A percentile compares a stretch with the other conserved stretches of the same genome.
These are phyloP conservation scores for Fusarium euwallaceae DNA, from an alignment of 2,329 filamentous ascomycete species.

Conservation along the genomic window DNA sequence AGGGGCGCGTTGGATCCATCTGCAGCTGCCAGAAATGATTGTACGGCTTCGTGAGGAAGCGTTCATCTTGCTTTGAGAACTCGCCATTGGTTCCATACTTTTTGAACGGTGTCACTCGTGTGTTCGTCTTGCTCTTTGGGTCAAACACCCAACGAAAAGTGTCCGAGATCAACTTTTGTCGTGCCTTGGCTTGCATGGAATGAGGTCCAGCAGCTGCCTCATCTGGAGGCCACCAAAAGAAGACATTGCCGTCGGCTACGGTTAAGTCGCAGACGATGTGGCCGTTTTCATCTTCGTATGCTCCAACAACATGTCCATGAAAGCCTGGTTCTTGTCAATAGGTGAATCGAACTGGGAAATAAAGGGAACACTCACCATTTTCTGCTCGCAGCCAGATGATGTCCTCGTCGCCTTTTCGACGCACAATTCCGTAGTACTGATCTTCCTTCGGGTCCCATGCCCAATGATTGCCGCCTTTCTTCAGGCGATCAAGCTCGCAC, in stretches of 20 bases:
- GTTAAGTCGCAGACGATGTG: conserved; percentile 26
- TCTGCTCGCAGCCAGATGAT: conserved; percentile 20
- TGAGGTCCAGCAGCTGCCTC: conserved; percentile 3
- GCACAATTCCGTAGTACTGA: conserved; percentile 14
- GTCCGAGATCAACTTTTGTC: conserved; percentile 13
- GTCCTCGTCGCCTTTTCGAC: conserved; percentile 13
- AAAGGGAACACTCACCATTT: conserved; percentile 3
- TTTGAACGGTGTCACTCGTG: conserved; percentile 1
- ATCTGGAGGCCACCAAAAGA: conserved; percentile 22
- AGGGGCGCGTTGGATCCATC: conserved; percentile 1
- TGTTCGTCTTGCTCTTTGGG: background rate
- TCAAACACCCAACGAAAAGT: conserved; percentile 17
- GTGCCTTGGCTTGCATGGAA: background rate
- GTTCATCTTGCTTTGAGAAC: conserved; percentile 23
- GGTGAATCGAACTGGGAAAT: rapidly evolving
- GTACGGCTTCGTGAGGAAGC: conserved; percentile 15
- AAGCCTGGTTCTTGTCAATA: conserved; percentile 11
- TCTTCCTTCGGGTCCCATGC: conserved; percentile 13
- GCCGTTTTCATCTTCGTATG: conserved; percentile 23
- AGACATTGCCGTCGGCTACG: conserved; percentile 23
- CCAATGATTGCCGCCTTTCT: conserved; percentile 24
- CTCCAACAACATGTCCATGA: conserved; percentile 26
- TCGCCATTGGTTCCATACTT: conserved; percentile 16
- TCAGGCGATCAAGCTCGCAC: background rate
- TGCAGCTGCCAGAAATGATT: conserved; percentile 22